Evolutionary conservation across 148 eudicot species (phyloP), one percentile per base, ranked within the genome.

Genomic region (Amaranthus cruentus): DNA sequence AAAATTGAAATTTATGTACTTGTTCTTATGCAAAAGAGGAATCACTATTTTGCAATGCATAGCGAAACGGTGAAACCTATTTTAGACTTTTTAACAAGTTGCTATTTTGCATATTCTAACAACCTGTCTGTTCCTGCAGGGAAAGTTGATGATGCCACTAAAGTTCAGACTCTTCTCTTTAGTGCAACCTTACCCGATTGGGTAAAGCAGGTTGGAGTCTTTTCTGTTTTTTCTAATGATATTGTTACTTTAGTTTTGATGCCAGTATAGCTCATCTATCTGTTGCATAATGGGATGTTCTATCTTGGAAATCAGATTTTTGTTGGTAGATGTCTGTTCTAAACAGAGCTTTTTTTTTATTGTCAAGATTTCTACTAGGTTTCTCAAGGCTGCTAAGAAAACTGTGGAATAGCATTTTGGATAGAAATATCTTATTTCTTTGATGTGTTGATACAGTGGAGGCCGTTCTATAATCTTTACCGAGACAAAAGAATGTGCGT

Each of bases 131-230:
- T 18, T 11, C 61, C 63, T 75, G 55, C 82, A 93, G 98, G 96
- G 75, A 89, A 93, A 84, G 98, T 93, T 50, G 89, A 90, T 52
- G 98, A 95, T 75, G 85, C 87, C 15, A 85, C 69, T 78, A 87
- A 91, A 81, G 98, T 95, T 67, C 99, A 95, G 74, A 95, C 99
- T 15, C 87, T 95, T 76, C 88, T 95, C 18, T 95, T 95, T 76
- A 91, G 99, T 80, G 99, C 99, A 47, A 95, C 99, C 73, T 81
- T 95, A 76, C 98, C 98, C 14, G 14, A 0, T 52, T 95, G 98
- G 98, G 97, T 95, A 49, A 85, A 91, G 77, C 84, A 88, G 56
- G 99, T 95, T 62, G 21, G 73, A 42, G 4, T 61, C 68, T 43
- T n/a, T 53, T 18, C 59, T 72, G 14, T 72, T 42, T 60, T 48